Percentiles rank a stretch among this genome's conserved stretches.
Conservation (phyloP, 345 rosid genomes). For the Hypericum androsaemum region DNA sequence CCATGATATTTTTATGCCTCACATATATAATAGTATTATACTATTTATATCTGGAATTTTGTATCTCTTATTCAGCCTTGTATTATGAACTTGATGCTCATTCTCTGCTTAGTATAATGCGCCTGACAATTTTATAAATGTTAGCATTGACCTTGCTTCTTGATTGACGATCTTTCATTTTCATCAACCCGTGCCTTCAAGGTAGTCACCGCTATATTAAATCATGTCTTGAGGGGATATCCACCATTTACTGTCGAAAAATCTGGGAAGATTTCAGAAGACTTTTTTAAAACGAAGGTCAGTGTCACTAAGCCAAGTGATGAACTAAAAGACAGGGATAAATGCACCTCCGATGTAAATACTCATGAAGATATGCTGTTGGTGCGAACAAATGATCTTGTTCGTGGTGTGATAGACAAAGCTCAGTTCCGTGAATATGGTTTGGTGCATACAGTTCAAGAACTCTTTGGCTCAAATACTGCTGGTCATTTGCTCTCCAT, state of each 20-base stretch:
- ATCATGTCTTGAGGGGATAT: slow-evolving; percentile 58
- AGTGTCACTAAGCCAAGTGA: slow-evolving; percentile 10
- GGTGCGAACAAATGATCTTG: slow-evolving; percentile 53
- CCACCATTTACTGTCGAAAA: slow-evolving; percentile 80
- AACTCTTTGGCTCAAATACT: slow-evolving; percentile 77
- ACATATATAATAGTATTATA: too few species aligned
- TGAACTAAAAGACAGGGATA: slow-evolving; percentile 1
- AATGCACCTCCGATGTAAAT: slow-evolving; percentile 10
- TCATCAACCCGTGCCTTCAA: slow-evolving; percentile 18
- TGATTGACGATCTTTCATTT: not conserved
- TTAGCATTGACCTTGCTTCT: too few species aligned
- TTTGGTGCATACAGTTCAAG: slow-evolving; percentile 88
- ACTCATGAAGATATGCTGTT: slow-evolving; percentile 60
- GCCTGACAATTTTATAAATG: too few species aligned
- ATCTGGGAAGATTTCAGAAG: slow-evolving; percentile 58
- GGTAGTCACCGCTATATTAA: slow-evolving; percentile 62
- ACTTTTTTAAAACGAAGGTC: slow-evolving; percentile 53
- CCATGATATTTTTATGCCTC: not conserved
- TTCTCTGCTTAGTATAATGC: too few species aligned
- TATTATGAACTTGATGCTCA: too few species aligned
- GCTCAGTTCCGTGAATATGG: slow-evolving; percentile 97
- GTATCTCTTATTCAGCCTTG: too few species aligned
- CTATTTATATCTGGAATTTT: too few species aligned
- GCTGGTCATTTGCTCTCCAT: slow-evolving; percentile 83
- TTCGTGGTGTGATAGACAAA: slow-evolving; percentile 93